A percentile compares a stretch with the other conserved stretches of the same genome.
Evolutionary conservation across 2,329 filamentous ascomycete species (phyloP).

Genomic region (Xylariaceae sp.): DNA sequence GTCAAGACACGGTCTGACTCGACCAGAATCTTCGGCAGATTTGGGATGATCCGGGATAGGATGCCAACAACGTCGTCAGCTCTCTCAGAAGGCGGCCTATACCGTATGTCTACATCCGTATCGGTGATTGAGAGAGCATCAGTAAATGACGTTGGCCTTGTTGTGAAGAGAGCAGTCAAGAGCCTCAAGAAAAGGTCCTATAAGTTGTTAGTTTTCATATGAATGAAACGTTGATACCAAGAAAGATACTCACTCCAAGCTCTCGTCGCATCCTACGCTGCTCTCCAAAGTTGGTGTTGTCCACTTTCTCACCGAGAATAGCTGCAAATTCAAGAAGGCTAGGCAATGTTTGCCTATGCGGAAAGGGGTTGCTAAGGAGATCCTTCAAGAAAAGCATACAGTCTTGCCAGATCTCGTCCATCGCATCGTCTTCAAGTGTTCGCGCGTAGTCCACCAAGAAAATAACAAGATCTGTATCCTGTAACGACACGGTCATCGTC

Average conservation of each 20-base stretch:
- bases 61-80: constrained; percentile 76
- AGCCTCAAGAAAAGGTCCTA: constrained; percentile 86
- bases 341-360: constrained; percentile 84
- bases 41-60: constrained; percentile 71
- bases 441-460: constrained; percentile 88
- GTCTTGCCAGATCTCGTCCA: constrained; percentile 97
- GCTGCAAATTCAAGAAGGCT: constrained; percentile 82
- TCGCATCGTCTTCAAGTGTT: constrained; percentile 90
- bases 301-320: constrained; percentile 87
- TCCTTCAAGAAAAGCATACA: constrained; percentile 88
- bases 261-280: constrained; percentile 88
- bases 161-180: constrained; percentile 90
- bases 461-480: constrained; percentile 75
- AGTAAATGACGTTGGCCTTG: constrained; percentile 68
- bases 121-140: constrained; percentile 43
- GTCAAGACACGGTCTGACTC: constrained; percentile 78
- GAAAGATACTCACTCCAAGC: constrained; percentile 64
- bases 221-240: neutral
- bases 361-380: constrained; percentile 86
- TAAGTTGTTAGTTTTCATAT: constrained; percentile 26
- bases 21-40: constrained; percentile 74
- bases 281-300: constrained; percentile 96
- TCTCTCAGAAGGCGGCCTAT: constrained; percentile 40
- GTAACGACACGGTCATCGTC: constrained; percentile 77
- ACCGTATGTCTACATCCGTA: constrained; percentile 36